Evolutionary conservation across 1,284 basidiomycete genomes (phyloP).

Genomic region (Papiliotrema fonsecae): DNA sequence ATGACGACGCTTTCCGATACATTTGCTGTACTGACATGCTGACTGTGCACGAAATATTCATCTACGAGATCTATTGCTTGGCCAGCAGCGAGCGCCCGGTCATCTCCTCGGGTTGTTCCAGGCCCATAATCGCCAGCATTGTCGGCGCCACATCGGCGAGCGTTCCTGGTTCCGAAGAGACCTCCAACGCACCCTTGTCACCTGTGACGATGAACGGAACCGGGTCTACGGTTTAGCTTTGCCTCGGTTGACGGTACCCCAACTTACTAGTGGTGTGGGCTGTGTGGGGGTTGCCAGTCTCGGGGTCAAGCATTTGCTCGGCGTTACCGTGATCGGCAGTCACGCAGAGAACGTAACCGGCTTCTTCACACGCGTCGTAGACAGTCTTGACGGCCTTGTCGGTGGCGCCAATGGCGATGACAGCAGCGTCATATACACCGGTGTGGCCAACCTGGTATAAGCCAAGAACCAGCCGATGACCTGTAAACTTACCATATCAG

Average conservation of each 20-base stretch:
- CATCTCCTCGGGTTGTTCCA: constrained; percentile 53
- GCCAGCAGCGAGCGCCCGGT: constrained; percentile 56
- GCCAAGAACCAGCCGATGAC: neutral
- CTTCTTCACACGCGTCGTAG: constrained; percentile 74
- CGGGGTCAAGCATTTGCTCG: constrained; percentile 74
- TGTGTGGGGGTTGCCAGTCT: constrained; percentile 72
- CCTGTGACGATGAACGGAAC: constrained; percentile 75
- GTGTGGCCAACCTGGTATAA: constrained; percentile 71
- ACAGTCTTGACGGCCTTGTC: constrained; percentile 80
- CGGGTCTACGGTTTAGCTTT: constrained; percentile 54
- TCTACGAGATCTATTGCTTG: constrained; percentile 30
- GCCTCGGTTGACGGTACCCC: neutral
- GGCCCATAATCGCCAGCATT: constrained; percentile 65
- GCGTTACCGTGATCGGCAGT: constrained; percentile 90
- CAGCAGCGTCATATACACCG: constrained; percentile 79
- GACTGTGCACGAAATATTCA: too few species aligned
- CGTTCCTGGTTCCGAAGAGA: constrained; percentile 59
- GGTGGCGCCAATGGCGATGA: constrained; percentile 73
- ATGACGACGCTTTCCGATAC: neutral
- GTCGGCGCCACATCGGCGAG: constrained; percentile 85
- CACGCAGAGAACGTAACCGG: constrained; percentile 76
- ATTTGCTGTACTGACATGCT: neutral
- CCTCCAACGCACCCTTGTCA: constrained; percentile 55
- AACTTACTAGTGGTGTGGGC: constrained; percentile 48
- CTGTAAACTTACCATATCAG: constrained; percentile 68